Evolutionary conservation across 164 flowering plant genomes (phyloP).

Genomic region (Taxillus chinensis): DNA sequence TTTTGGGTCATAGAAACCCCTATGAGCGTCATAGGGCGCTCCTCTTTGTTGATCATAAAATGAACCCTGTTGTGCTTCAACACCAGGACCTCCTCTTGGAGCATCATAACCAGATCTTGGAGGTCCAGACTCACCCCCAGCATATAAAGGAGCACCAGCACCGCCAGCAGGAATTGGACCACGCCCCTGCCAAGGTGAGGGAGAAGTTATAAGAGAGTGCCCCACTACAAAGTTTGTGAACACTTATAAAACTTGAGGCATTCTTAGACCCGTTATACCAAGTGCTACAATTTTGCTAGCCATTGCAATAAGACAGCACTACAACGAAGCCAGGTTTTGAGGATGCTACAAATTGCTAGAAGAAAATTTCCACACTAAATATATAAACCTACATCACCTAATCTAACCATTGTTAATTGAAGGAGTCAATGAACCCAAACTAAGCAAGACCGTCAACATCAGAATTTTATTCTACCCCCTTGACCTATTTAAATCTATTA

Average conservation of each 20-base stretch:
- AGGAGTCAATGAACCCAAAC: no score
- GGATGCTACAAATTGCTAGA: neutral
- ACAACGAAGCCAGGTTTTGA: no score
- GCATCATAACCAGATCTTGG: slow-evolving; percentile 25
- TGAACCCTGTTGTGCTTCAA: neutral
- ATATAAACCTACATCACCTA: no score
- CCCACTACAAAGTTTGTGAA: slow-evolving; percentile 2
- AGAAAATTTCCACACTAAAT: neutral
- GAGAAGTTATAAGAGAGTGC: neutral
- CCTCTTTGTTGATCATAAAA: slow-evolving; percentile 19
- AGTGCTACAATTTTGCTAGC: neutral
- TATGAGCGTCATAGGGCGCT: slow-evolving; percentile 16
- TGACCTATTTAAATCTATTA: no score
- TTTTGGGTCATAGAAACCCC: slow-evolving; percentile 20
- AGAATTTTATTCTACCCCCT: no score
- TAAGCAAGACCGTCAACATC: no score
- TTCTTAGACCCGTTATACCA: no score
- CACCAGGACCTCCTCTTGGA: slow-evolving; percentile 16
- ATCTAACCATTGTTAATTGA: no score
- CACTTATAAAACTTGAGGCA: neutral
- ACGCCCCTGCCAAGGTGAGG: slow-evolving; percentile 15
- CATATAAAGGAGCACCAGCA: slow-evolving; percentile 14
- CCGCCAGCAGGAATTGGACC: slow-evolving; percentile 17
- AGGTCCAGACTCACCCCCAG: slow-evolving; percentile 29
- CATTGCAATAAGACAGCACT: no score